Base-by-base conservation (phyloP, 305 asterid species). In the Fraxinus latifolia region DNA sequence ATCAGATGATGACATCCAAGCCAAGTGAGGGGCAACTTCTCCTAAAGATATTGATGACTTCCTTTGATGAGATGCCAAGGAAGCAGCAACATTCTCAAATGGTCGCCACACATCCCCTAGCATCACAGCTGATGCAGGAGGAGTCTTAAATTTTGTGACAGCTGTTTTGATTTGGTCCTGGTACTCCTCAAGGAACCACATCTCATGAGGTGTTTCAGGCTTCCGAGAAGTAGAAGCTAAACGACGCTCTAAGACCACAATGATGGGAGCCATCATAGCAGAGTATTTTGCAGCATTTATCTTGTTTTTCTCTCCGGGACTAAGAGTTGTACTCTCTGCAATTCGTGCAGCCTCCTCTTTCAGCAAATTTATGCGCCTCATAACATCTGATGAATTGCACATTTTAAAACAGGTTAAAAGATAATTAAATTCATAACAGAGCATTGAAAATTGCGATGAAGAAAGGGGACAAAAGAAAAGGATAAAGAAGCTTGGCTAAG, bases 211-310 rank as follows among this genome's bases (percentile, higher is more conserved):
- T n/a, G 99, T 96, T 90, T 94, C 98, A 75, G 99, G 98, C 89
- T 86, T 91, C 84, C 94, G 89, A 83, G 98, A 93, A 29, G 99
- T 95, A 80, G 98, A 96, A 85, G 92, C 89, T 87, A 96, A 91
- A 77, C 99, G 98, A 76, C 99, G 99, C 89, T 96, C 99, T 85
- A 96, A 87, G 83, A 90, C 97, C 80, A 96, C 98, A 85, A 91
- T 87, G 82, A 95, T 90, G 62, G 99, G 98, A 81, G 99, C 97
- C 99, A 95, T 96, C 99, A 96, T 96, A 82, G 99, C 99, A 3
- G 98, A 92, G 90, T 95, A 96, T 86, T 96, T 96, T 3, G 99
- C 98, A 84, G 93, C 96, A 90, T 91, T 96, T 79, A 96, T 96
- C 87, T 95, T 96, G 87, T 83, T 93, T 93, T 96, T 96, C 89